Evolutionary conservation across 2,329 filamentous ascomycete species (phyloP).

Genomic region (Amesomyces nigricolor): DNA sequence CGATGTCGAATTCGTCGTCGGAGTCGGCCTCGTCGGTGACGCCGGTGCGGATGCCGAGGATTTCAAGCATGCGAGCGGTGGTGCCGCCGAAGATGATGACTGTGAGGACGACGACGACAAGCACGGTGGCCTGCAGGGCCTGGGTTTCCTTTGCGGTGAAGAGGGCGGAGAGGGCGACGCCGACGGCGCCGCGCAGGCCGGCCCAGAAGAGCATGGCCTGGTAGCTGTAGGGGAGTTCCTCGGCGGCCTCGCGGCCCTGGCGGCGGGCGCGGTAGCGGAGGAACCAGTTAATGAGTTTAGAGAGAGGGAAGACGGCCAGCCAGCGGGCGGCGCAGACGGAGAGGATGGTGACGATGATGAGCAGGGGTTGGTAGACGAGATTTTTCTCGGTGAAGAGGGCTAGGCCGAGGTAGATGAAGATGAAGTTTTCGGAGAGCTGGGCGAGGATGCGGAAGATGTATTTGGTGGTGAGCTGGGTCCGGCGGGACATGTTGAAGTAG

Average conservation of each 20-base stretch:
- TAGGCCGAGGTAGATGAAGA: slow-evolving; percentile 96
- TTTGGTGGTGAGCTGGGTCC: slow-evolving; percentile 95
- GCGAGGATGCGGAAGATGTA: slow-evolving; percentile 94
- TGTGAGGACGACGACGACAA: slow-evolving; percentile 93
- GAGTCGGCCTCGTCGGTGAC: slow-evolving; percentile 96
- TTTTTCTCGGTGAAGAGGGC: slow-evolving; percentile 89
- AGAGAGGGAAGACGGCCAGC: slow-evolving; percentile 91
- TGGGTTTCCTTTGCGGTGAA: slow-evolving; percentile 75
- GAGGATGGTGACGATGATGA: slow-evolving; percentile 87
- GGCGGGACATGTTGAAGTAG: slow-evolving; percentile 99
- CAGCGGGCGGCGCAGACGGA: slow-evolving; percentile 91
- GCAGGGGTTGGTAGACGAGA: slow-evolving; percentile 84
- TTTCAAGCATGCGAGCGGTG: slow-evolving; percentile 95
- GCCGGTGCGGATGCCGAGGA: slow-evolving; percentile 90
- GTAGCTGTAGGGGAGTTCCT: slow-evolving; percentile 90
- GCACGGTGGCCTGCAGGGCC: slow-evolving; percentile 85
- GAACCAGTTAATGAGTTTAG: slow-evolving; percentile 84
- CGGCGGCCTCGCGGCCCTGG: slow-evolving; percentile 65
- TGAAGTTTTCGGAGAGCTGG: slow-evolving; percentile 97
- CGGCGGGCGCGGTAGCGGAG: slow-evolving; percentile 78
- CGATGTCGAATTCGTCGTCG: slow-evolving; percentile 98
- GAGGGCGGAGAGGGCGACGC: slow-evolving; percentile 86
- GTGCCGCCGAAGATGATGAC: slow-evolving; percentile 99
- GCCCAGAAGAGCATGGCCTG: slow-evolving; percentile 99
- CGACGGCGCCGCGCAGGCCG: slow-evolving; percentile 88